Evolutionary conservation across 1,284 basidiomycete species (phyloP).

Genomic region (Coniophora puteana): DNA sequence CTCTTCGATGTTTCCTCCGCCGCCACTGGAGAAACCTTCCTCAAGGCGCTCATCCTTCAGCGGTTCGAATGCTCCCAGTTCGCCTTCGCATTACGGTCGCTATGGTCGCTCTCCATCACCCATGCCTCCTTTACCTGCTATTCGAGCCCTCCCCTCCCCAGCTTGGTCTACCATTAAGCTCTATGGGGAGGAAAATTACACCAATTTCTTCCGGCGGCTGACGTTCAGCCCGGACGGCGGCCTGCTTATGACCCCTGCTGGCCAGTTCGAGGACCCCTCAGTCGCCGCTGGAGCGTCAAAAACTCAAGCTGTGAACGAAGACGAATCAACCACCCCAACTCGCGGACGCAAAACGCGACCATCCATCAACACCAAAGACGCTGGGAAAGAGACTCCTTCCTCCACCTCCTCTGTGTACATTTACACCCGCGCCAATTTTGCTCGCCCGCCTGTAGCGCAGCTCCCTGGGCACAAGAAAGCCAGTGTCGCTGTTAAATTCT

Average conservation of each 20-base stretch:
- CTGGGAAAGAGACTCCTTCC: conserved; percentile 27
- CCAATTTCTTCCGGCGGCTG: conserved; percentile 93
- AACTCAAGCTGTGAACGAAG: conserved; percentile 29
- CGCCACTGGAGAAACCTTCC: conserved; percentile 57
- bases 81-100: conserved; percentile 60
- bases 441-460: conserved; percentile 88
- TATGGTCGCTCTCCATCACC: conserved; percentile 87
- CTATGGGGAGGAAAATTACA: conserved; percentile 95
- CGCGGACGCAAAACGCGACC: conserved; percentile 55
- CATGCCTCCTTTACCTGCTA: conserved; percentile 86
- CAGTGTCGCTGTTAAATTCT: conserved; percentile 91
- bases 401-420: conserved; percentile 81
- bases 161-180: conserved; percentile 59
- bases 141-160: conserved; percentile 57
- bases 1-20: conserved; percentile 72
- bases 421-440: conserved; percentile 93
- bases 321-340: conserved; percentile 42
- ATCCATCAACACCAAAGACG: conserved; percentile 32
- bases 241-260: conserved; percentile 90
- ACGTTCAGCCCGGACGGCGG: conserved; percentile 95
- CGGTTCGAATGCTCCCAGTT: conserved; percentile 71
- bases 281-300: conserved; percentile 24
- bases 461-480: conserved; percentile 96
- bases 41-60: conserved; percentile 90
- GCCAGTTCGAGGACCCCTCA: conserved; percentile 91